phyloP scores from a whole-genome alignment of 371 early-diverging fungal species.

The Saksenaea oblongispora region DNA sequence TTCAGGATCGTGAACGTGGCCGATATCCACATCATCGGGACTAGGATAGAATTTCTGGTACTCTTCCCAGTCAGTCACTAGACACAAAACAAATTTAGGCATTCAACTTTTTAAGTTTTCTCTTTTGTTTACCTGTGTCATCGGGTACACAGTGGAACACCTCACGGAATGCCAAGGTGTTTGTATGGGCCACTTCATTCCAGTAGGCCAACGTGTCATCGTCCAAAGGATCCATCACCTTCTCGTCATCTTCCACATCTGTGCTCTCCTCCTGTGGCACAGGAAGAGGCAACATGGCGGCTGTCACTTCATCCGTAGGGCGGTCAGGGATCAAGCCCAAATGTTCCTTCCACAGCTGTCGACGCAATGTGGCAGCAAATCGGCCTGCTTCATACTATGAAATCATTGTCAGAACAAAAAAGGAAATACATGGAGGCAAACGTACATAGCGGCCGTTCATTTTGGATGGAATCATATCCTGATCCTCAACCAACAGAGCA shows the following conservation, averaged over 20 bases:
- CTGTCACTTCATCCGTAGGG: slow-evolving; percentile 47
- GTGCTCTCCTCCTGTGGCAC: slow-evolving; percentile 36
- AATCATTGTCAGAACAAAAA: not conserved
- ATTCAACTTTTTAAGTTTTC: not conserved
- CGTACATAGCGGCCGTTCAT: slow-evolving; percentile 75
- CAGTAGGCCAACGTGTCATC: slow-evolving; percentile 55
- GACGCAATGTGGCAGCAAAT: slow-evolving; percentile 78
- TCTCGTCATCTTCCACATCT: slow-evolving; percentile 37
- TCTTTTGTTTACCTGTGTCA: slow-evolving; percentile 46
- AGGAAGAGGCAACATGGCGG: slow-evolving; percentile 55
- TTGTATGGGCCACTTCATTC: slow-evolving; percentile 56
- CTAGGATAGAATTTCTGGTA: slow-evolving; percentile 65
- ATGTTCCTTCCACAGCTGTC: slow-evolving; percentile 84
- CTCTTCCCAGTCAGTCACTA: slow-evolving; percentile 66
- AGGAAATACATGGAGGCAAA: not conserved
- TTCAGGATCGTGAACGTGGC: slow-evolving; percentile 43
- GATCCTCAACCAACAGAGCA: slow-evolving; percentile 81
- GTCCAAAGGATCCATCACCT: slow-evolving; percentile 64
- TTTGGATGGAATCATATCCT: slow-evolving; percentile 61
- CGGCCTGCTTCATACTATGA: slow-evolving; percentile 55
- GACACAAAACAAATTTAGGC: slow-evolving; percentile 1
- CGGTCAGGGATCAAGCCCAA: slow-evolving; percentile 66
- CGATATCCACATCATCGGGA: slow-evolving; percentile 41
- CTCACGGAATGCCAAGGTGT: slow-evolving; percentile 66
- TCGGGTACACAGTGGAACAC: slow-evolving; percentile 83